Evolutionary conservation across 768 basidiomycete genomes (phyloP), one percentile per base, ranked within the genome.

Genomic region (Inosperma sp.): DNA sequence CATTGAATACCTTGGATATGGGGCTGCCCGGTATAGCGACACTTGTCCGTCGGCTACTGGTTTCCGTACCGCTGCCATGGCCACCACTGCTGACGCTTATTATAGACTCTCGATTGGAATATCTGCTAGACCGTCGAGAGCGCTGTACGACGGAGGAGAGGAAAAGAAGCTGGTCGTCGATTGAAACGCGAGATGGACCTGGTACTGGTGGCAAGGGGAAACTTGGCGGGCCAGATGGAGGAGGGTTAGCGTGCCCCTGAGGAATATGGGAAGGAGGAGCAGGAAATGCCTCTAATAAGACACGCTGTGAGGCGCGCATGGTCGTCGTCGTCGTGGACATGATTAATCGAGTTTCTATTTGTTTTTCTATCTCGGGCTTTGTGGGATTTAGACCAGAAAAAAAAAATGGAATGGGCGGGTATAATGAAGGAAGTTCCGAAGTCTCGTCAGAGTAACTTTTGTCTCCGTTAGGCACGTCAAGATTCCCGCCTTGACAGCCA

Each of bases 121-220:
- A 61, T 47, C 59, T 63, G 56, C 62, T 63, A 7, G 64, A 59
- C 14, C 56, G 45, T 7, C 60, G 35, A 10, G 59, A 59, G 10
- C 57, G 34, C 30, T 51, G 56, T 7, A 45, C 44, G 1, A 51
- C 50, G 0, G 57, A 54, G 10, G 59, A 50, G 2, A 59, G 53
- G 33, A 76, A 70, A 16, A 71, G 68, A 30, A 73, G 67, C 25
- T 72, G 76, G 52, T 77, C 80, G 30, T 74, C 64, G 51, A 74
- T 70, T 2, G 81, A 72, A 21, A 82, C 71, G 16, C 79, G 72
- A 2, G 81, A 81, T 0, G 80, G 80, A 2, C 80, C 83, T 0
- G 86, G 86, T 2, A 86, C 57, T 3, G 86, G 83, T 0, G 86
- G 85, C 3, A 86, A 74, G 0, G 85, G 84, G 0, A 70, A 58